Conservation (phyloP, 2,329 filamentous ascomycete genomes). For the Thielaviopsis ethacetica region DNA sequence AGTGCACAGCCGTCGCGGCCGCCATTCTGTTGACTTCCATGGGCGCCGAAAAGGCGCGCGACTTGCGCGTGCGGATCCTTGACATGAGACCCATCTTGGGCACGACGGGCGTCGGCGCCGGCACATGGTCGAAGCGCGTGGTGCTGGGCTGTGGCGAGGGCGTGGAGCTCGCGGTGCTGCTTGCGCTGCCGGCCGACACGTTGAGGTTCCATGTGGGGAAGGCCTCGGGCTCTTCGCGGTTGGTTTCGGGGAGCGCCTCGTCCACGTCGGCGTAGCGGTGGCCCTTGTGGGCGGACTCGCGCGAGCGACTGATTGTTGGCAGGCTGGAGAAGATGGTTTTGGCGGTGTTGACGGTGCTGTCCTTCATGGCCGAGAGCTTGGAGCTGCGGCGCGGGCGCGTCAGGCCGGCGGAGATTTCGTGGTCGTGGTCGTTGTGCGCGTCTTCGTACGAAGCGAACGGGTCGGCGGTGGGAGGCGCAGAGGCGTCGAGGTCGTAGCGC, state of each 20-base stretch:
- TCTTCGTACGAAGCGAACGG: constrained; percentile 6
- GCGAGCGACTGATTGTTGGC: constrained; percentile 5
- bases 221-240: background rate
- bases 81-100: background rate
- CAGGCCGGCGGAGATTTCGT: constrained; percentile 52
- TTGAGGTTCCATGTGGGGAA: constrained; percentile 3
- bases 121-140: background rate
- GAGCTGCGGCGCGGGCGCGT: constrained; percentile 67
- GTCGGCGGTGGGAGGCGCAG: background rate
- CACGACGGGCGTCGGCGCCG: background rate
- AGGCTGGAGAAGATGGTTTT: constrained; percentile 10
- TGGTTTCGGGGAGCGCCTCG: constrained; percentile 1
- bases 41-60: background rate
- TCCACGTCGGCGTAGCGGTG: constrained; percentile 8
- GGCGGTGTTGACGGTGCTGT: constrained; percentile 7
- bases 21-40: background rate
- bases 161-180: background rate
- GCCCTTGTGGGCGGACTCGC: constrained; percentile 1
- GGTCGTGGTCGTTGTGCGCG: background rate
- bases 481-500: constrained; percentile 4
- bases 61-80: background rate
- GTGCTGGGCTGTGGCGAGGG: background rate
- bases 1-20: background rate
- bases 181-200: background rate
- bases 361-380: constrained; percentile 52